Evolutionary conservation across 495 filamentous ascomycete species (phyloP).

Genomic region (Neurospora sp.): DNA sequence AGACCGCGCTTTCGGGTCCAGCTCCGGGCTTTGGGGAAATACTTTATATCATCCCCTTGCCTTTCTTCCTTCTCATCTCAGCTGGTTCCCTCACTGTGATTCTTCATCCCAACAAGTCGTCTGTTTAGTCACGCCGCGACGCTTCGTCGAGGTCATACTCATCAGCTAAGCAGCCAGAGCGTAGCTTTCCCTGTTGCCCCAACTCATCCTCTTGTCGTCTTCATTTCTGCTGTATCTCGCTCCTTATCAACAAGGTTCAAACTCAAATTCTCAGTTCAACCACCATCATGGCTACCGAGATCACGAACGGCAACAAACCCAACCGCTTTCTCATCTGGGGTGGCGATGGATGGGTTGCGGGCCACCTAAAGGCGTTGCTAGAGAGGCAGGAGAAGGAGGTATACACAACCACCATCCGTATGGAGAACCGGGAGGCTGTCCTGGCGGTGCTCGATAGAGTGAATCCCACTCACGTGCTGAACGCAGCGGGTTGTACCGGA

Average conservation of each 20-base stretch:
- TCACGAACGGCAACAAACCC: slow-evolving; percentile 7
- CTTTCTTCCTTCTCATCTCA: not conserved
- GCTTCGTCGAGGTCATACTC: not conserved
- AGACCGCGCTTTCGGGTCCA: not conserved
- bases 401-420: slow-evolving; percentile 45
- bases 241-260: not conserved
- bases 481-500: slow-evolving; percentile 56
- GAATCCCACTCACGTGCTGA: slow-evolving; percentile 53
- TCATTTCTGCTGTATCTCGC: not conserved
- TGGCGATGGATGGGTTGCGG: slow-evolving; percentile 52
- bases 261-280: not conserved
- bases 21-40: not conserved
- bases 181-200: not conserved
- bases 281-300: slow-evolving; percentile 17
- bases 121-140: not conserved
- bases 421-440: slow-evolving; percentile 51
- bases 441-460: slow-evolving; percentile 43
- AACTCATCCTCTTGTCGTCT: not conserved
- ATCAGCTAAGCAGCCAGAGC: not conserved
- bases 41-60: not conserved
- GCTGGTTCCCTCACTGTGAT: not conserved
- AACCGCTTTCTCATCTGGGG: slow-evolving; percentile 52
- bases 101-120: not conserved
- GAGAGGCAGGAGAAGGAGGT: slow-evolving; percentile 53
- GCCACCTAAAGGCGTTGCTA: slow-evolving; percentile 52